A percentile compares a stretch with the other conserved stretches of the same genome.
Evolutionary conservation across 176 grass and related monocot genomes (phyloP).

Genomic region (Leersia perrieri): DNA sequence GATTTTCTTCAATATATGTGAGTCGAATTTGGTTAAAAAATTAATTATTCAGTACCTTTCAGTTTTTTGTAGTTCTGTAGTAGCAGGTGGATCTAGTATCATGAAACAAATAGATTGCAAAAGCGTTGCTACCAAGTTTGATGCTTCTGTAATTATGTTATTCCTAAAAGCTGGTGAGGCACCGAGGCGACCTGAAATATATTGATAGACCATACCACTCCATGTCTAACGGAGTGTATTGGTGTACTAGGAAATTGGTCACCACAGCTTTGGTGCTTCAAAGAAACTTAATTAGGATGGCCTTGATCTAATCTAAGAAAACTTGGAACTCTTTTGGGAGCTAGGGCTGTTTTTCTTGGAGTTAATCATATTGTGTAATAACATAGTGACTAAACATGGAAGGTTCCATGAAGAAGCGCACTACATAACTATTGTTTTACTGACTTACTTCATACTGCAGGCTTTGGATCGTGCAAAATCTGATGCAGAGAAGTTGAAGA

Average conservation of each 20-base stretch:
- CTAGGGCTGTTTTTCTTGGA: neutral
- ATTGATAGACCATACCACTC: neutral
- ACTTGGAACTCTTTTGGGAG: neutral
- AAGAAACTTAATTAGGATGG: slow-evolving; percentile 12
- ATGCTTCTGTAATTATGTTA: too few relatives aligned
- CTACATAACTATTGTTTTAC: neutral
- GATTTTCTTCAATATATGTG: slow-evolving; percentile 6
- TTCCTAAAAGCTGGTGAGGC: neutral
- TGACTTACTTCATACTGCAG: slow-evolving; percentile 31
- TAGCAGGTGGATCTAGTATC: neutral
- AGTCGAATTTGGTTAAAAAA: too few relatives aligned
- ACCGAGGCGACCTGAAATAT: neutral
- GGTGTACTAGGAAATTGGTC: neutral
- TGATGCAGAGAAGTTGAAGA: slow-evolving; percentile 83
- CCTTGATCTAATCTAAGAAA: neutral
- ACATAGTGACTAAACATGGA: neutral
- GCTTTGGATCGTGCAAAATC: slow-evolving; percentile 92
- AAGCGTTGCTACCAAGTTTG: neutral
- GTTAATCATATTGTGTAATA: neutral
- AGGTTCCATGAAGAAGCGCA: neutral
- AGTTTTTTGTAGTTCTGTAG: slow-evolving; percentile 14
- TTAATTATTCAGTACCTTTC: slow-evolving; percentile 17
- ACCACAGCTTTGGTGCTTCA: neutral
- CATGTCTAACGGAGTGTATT: neutral
- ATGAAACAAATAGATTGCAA: neutral